phyloP scores from a whole-genome alignment of 2,329 filamentous ascomycete genomes.

The Lomentospora prolificans region DNA sequence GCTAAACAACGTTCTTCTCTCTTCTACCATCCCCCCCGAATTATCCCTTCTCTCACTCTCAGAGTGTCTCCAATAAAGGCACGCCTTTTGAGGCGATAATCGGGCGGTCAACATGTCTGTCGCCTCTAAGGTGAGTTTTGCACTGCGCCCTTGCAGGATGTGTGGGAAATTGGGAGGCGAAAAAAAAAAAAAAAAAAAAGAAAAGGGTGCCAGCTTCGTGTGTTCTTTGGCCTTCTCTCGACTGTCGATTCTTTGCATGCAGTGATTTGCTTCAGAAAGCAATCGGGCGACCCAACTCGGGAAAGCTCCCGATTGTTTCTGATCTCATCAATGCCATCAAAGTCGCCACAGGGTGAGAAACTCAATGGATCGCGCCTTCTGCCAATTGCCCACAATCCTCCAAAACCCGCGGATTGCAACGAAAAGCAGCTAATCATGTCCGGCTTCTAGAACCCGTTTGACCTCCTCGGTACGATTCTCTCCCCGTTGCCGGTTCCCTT shows the following conservation, averaged over 20 bases:
- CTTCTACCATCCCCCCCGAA: background rate
- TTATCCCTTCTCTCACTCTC: constrained; percentile 6
- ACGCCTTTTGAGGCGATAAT: constrained; percentile 43
- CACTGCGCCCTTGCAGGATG: background rate
- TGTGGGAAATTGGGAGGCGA: background rate
- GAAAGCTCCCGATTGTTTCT: too few relatives aligned
- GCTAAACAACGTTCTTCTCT: constrained; percentile 4
- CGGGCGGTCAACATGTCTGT: constrained; percentile 50
- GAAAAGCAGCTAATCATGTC: constrained; percentile 12
- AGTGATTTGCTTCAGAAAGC: too few relatives aligned
- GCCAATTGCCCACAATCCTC: background rate
- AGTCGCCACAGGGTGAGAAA: background rate
- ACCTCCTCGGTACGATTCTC: constrained; percentile 78
- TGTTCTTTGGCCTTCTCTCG: too few relatives aligned
- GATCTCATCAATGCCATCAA: too few relatives aligned
- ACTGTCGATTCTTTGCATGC: too few relatives aligned
- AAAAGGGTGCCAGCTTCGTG: too few relatives aligned
- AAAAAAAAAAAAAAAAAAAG: background rate
- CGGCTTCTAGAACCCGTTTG: constrained; percentile 74
- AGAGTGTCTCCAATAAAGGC: constrained; percentile 16
- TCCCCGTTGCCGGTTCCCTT: constrained; percentile 16
- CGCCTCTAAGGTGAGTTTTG: constrained; percentile 46
- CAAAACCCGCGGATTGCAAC: constrained; percentile 16
- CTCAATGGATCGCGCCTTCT: background rate
- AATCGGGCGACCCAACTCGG: too few relatives aligned